Base-by-base conservation (phyloP, 352 stramenopile genomes). In the Plasmopara muralis region DNA sequence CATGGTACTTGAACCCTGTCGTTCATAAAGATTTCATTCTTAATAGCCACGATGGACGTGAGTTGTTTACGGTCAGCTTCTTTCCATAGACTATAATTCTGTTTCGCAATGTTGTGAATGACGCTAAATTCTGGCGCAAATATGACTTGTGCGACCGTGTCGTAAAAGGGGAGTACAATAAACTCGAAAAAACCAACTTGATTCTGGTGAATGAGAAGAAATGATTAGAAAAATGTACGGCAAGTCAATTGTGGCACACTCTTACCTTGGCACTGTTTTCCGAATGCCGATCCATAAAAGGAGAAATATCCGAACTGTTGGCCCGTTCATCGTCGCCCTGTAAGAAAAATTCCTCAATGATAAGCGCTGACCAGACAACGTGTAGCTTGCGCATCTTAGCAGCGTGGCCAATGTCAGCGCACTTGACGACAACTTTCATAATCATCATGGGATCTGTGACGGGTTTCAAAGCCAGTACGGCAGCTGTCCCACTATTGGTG, bases 341-440 rank as follows among this genome's bases (percentile, higher is more conserved):
- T 15, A 84, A 63, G 59, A 96, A 98, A 57, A 98, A 98, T 64
- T 98, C 95, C 48, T 96, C 83, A 46, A 97, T 88, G 45, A 97
- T 95, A 30, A 95, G 72, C 43, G 89, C 83, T 6, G 87, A 88
- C 93, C 93, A 98, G 55, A 93, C 79, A 50, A 89, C 83, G 46
- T 93, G 77, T 33, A 97, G 55, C 31, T 74, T 70, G 28, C 73
- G 80, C 35, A 88, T 75, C 68, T 96, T 95, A 31, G 85, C 75
- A 18, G 86, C 87, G 62, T 98, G 95, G 13, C 85, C 95, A 39
- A 98, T 93, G 66, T 98, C 93, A 2, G 93, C 85, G 48, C 84
- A 85, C 59, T 95, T 93, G 59, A 95, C 89, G 48, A 91, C 77
- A 41, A 89, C 72, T 38, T 92, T 90, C 73, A 92, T 88, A 47